phyloP scores from a whole-genome alignment of 2,329 filamentous ascomycete species.

The Pseudogymnoascus sp. region DNA sequence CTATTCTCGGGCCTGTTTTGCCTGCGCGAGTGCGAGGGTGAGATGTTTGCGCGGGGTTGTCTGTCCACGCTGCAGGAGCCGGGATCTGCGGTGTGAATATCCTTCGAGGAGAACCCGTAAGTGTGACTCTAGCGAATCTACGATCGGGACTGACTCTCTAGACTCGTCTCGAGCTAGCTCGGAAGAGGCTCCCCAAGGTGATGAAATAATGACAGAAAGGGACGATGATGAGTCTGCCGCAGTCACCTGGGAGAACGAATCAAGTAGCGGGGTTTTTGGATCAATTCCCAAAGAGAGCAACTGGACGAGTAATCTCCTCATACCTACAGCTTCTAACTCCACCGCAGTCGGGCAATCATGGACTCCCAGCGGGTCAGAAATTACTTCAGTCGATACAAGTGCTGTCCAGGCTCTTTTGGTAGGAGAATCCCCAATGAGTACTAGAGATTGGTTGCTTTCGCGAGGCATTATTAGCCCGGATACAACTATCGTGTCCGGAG shows the following conservation, averaged over 20 bases:
- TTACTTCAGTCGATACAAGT: neutral
- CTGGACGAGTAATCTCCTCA: constrained; percentile 2
- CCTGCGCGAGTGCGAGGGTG: constrained; percentile 6
- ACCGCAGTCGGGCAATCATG: constrained; percentile 2
- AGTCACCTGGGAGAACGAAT: constrained; percentile 3
- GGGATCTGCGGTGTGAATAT: constrained; percentile 8
- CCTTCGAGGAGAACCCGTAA: constrained; percentile 8
- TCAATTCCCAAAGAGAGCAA: neutral
- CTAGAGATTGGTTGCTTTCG: neutral
- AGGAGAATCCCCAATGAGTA: neutral
- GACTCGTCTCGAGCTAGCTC: constrained; percentile 8
- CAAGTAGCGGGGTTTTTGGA: neutral
- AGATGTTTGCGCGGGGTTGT: constrained; percentile 3
- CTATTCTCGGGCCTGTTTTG: constrained; percentile 8
- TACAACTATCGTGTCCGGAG: constrained; percentile 1
- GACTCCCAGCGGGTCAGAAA: neutral
- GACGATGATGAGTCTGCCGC: neutral
- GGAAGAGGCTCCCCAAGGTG: constrained; percentile 1
- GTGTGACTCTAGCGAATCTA: neutral
- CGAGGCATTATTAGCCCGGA: constrained; percentile 4
- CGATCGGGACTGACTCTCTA: neutral
- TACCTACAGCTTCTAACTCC: neutral
- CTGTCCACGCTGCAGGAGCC: constrained; percentile 8
- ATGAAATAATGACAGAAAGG: neutral
- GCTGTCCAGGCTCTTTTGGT: neutral